A percentile compares a stretch with the other conserved stretches of the same genome.
Evolutionary conservation across 805 yeast species (phyloP).

Genomic region (Kazachstania bromeliacearum): DNA sequence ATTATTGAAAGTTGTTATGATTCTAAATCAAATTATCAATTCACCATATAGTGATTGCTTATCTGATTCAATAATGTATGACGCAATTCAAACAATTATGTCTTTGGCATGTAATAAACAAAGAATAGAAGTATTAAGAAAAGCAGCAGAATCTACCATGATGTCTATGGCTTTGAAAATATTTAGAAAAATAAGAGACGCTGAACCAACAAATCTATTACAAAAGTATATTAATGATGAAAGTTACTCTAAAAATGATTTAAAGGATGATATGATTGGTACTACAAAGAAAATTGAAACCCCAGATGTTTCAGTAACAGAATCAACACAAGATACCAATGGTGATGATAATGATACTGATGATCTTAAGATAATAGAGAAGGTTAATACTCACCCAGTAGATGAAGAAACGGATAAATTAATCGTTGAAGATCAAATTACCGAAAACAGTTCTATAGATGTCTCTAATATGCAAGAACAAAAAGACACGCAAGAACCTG

Average conservation of each 20-base stretch:
- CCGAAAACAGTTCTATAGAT: slow-evolving; percentile 3
- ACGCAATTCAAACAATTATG: slow-evolving; percentile 83
- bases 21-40: slow-evolving; percentile 57
- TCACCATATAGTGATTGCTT: slow-evolving; percentile 58
- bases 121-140: slow-evolving; percentile 79
- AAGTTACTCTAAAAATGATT: slow-evolving; percentile 11
- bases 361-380: slow-evolving; percentile 5
- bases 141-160: slow-evolving; percentile 81
- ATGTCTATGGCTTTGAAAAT: slow-evolving; percentile 57
- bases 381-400: neutral
- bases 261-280: slow-evolving; percentile 17
- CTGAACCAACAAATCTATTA: slow-evolving; percentile 6
- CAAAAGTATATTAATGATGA: slow-evolving; percentile 18
- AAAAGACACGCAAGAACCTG: slow-evolving; percentile 3
- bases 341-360: neutral
- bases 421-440: neutral
- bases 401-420: slow-evolving; percentile 3
- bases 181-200: slow-evolving; percentile 48
- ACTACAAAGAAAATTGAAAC: neutral
- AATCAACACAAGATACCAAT: neutral
- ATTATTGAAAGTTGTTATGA: slow-evolving; percentile 66
- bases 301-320: neutral
- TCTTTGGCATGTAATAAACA: slow-evolving; percentile 87
- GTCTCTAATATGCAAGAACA: slow-evolving; percentile 3
- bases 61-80: slow-evolving; percentile 75